Base-by-base conservation (phyloP, 2,329 filamentous ascomycete genomes). In the Chaetomiaceae sp. region DNA sequence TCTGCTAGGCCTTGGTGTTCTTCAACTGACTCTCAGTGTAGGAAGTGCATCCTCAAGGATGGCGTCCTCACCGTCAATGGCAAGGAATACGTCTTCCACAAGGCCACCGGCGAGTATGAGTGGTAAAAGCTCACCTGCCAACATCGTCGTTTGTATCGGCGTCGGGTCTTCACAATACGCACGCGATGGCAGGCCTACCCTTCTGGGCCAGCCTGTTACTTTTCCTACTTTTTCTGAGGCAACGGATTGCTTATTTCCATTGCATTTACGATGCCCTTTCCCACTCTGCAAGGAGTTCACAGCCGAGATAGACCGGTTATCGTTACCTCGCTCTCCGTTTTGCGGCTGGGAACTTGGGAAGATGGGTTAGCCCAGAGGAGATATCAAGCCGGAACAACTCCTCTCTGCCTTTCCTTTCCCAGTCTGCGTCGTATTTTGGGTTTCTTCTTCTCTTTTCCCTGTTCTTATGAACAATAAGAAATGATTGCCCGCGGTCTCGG, bases 31-130 rank as follows among this genome's bases (percentile, higher is more conserved):
- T 27, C 27, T 22, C 17, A 68, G 65, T 74, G 62, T 56, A 85
- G 88, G 88, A 99, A 99, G 88, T 99, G 94, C 73, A 91, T 90
- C 1, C 83, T 99, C 59, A 97, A 97, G 75, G 94, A 99, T 66
- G 94, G 94, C 19, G 89, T 99, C 17, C 79, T 99, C 62, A 95
- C 89, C 40, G 90, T 95, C 34, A 91, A 92, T 62, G 89, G 90
- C 62, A 95, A 89, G 72, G 94, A 99, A 71, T 96, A 95, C 67
- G 88, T 99, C 61, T 99, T 99, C 75, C 91, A 96, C 77, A 97
- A 97, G 74, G 94, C 91, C 22, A 91, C 87, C 42, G 94, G 94
- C 65, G 94, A 97, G 73, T 97, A 96, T 63, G 94, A 99, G 72
- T 99, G 94, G 94, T 99, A 82, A 50, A 33, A 39, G 17, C 27